These are phyloP conservation scores for Yamadazyma spencermartinsiae DNA, from an alignment of 1,139 yeast species.

Conservation along the genomic window DNA sequence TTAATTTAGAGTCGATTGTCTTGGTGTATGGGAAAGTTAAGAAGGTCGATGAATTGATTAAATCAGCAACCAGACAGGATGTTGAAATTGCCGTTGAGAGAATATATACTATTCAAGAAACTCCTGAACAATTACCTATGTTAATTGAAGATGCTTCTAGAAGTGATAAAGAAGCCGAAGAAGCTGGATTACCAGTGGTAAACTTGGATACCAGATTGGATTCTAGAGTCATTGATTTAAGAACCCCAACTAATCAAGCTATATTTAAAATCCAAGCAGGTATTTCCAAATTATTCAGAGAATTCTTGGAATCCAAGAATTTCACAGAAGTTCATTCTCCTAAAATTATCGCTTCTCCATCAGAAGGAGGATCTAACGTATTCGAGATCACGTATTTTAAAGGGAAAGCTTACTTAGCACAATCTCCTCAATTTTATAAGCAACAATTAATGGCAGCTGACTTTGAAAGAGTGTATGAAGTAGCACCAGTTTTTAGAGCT, in stretches of 20 bases:
- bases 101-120: constrained; percentile 76
- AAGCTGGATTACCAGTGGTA: constrained; percentile 86
- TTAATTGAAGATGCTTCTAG: constrained; percentile 95
- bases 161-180: constrained; percentile 93
- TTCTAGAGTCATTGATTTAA: constrained; percentile 89
- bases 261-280: constrained; percentile 93
- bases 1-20: constrained; percentile 88
- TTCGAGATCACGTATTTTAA: constrained; percentile 92
- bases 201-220: constrained; percentile 96
- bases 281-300: constrained; percentile 85
- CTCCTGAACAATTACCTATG: constrained; percentile 92
- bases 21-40: constrained; percentile 82
- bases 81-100: constrained; percentile 78
- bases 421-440: constrained; percentile 96
- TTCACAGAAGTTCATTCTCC: constrained; percentile 96
- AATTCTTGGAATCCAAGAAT: constrained; percentile 65
- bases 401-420: constrained; percentile 90
- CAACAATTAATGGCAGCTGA: constrained; percentile 98
- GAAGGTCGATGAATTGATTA: constrained; percentile 84
- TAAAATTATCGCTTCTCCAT: constrained; percentile 89
- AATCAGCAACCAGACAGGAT: constrained; percentile 89
- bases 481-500: constrained; percentile 98
- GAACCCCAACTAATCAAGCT: constrained; percentile 97
- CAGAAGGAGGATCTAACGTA: constrained; percentile 98
- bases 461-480: constrained; percentile 92